A percentile compares a stretch with the other conserved stretches of the same genome.
Evolutionary conservation across 345 rosid genomes (phyloP).

Genomic region (Brassica rapa): DNA sequence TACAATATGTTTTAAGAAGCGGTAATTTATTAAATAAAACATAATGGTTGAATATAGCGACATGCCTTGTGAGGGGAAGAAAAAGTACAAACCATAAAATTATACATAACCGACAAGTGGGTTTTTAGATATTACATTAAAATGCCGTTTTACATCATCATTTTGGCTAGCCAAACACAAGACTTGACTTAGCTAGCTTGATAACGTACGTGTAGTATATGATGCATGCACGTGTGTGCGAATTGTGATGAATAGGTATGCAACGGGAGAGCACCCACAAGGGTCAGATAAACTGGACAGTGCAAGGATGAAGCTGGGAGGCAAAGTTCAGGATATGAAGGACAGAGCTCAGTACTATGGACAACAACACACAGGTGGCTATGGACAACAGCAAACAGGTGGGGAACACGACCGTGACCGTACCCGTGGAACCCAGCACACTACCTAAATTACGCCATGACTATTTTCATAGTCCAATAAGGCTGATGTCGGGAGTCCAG

Average conservation of each 20-base stretch:
- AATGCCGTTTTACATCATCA: not conserved
- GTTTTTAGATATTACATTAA: not conserved
- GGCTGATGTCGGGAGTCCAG: conserved; percentile 10
- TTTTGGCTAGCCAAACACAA: not conserved
- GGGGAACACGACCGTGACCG: conserved; percentile 40
- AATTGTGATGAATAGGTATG: conserved; percentile 50
- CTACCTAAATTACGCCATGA: not conserved
- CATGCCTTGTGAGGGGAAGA: not conserved
- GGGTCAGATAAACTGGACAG: conserved; percentile 69
- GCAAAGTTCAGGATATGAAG: conserved; percentile 74
- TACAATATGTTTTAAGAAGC: not conserved
- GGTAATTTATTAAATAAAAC: not conserved
- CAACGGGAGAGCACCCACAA: conserved; percentile 66
- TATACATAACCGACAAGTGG: not conserved
- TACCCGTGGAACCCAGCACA: conserved; percentile 33
- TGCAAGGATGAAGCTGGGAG: conserved; percentile 64
- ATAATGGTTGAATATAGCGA: not conserved
- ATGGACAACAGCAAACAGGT: conserved; percentile 52
- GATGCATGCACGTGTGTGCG: not conserved
- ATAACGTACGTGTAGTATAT: not conserved
- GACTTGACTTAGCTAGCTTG: not conserved
- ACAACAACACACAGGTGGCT: conserved; percentile 50
- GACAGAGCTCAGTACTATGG: conserved; percentile 70
- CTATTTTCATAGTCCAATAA: conserved; percentile 15
- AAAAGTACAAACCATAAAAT: not conserved